Evolutionary conservation across 768 basidiomycete genomes (phyloP).

Genomic region (Thelephora aurantiotincta): DNA sequence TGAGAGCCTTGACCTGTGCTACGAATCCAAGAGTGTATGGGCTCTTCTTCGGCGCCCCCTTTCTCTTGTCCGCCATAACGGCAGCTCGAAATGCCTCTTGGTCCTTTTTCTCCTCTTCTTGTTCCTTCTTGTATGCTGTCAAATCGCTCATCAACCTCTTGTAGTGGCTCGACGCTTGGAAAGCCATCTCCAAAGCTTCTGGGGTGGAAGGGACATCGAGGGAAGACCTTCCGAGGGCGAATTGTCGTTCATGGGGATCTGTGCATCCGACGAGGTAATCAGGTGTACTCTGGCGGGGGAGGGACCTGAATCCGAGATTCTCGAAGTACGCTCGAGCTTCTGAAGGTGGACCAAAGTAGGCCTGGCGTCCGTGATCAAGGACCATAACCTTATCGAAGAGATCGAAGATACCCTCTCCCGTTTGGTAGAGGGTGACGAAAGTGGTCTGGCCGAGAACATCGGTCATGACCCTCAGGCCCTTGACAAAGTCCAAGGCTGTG

Average conservation of each 20-base stretch:
- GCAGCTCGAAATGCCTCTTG: conserved; percentile 69
- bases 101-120: conserved; percentile 49
- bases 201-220: conserved; percentile 54
- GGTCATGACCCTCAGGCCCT: conserved; percentile 67
- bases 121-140: conserved; percentile 37
- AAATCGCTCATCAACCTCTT: conserved; percentile 28
- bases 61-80: conserved; percentile 64
- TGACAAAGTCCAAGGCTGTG: conserved; percentile 78
- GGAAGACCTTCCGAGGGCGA: conserved; percentile 45
- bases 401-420: conserved; percentile 64
- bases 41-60: conserved; percentile 60
- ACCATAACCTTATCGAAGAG: conserved; percentile 84
- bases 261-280: conserved; percentile 81
- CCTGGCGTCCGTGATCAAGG: conserved; percentile 66
- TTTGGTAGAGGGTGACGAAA: conserved; percentile 63
- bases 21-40: conserved; percentile 74
- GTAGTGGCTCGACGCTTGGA: conserved; percentile 31
- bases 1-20: conserved; percentile 59
- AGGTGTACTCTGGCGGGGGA: conserved; percentile 73
- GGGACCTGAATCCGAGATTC: conserved; percentile 51
- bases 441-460: conserved; percentile 76
- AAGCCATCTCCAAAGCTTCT: conserved; percentile 51
- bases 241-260: conserved; percentile 75
- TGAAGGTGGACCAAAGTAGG: conserved; percentile 63
- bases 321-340: conserved; percentile 75